Evolutionary conservation across 495 filamentous ascomycete genomes (phyloP).

Genomic region (Aspergillus sparsus): DNA sequence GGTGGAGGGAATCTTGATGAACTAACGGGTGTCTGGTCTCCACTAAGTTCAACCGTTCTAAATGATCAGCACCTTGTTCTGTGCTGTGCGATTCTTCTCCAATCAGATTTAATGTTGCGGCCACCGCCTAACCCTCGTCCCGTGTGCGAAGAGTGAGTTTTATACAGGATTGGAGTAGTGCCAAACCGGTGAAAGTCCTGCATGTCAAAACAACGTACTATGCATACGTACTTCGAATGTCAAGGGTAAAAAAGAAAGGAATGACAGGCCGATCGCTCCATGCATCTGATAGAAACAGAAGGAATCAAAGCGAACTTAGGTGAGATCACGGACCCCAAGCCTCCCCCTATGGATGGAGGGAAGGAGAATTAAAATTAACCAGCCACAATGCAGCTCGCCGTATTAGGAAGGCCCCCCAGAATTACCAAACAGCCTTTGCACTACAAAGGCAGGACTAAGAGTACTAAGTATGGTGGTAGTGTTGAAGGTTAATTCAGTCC

Average conservation of each 20-base stretch:
- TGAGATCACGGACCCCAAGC: background rate
- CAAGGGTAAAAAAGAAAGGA: background rate
- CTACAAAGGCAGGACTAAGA: background rate
- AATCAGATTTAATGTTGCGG: slow-evolving; percentile 6
- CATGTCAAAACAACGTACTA: background rate
- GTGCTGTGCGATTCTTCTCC: slow-evolving; percentile 6
- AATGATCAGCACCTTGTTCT: slow-evolving; percentile 12
- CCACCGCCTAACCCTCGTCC: slow-evolving; percentile 4
- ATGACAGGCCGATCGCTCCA: background rate
- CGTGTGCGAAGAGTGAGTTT: slow-evolving; percentile 1
- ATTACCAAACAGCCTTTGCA: background rate
- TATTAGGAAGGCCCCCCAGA: slow-evolving; percentile 13
- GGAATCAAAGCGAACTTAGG: background rate
- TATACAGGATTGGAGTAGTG: slow-evolving; percentile 1
- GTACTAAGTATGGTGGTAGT: slow-evolving; percentile 5
- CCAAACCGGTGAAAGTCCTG: slow-evolving; percentile 2
- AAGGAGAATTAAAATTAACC: slow-evolving; percentile 15
- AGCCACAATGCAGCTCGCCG: slow-evolving; percentile 10
- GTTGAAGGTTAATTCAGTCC: slow-evolving; percentile 13
- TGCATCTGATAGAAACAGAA: slow-evolving; percentile 8
- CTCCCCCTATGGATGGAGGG: background rate
- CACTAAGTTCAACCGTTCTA: slow-evolving; percentile 11
- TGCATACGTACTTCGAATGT: slow-evolving; percentile 2
- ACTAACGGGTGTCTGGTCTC: slow-evolving; percentile 7
- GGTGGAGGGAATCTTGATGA: background rate